phyloP scores from a whole-genome alignment of 352 stramenopile genomes.

The Phytophthora syringae region DNA sequence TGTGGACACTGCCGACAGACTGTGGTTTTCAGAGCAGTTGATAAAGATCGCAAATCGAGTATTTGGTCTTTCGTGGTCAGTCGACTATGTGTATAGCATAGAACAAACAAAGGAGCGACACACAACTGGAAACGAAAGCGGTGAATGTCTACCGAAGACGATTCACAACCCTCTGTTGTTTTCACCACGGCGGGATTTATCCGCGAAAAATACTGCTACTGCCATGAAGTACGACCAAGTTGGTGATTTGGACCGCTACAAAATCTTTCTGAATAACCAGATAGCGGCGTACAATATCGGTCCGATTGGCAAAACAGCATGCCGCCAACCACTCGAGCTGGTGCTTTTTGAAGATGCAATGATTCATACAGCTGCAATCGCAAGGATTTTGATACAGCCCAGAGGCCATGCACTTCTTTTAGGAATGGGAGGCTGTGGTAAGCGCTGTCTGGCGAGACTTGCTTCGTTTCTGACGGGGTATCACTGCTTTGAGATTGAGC shows the following conservation, averaged over 20 bases:
- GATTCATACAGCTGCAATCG: slow-evolving; percentile 85
- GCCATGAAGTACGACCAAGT: slow-evolving; percentile 69
- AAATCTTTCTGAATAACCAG: slow-evolving; percentile 56
- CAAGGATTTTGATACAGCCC: slow-evolving; percentile 83
- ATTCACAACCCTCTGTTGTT: slow-evolving; percentile 28
- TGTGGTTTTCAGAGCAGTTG: slow-evolving; percentile 88
- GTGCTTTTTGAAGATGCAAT: slow-evolving; percentile 89
- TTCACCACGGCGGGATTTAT: slow-evolving; percentile 15
- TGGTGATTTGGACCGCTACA: slow-evolving; percentile 62
- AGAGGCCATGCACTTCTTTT: slow-evolving; percentile 89
- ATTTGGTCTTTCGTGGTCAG: slow-evolving; percentile 73
- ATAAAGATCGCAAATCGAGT: slow-evolving; percentile 62
- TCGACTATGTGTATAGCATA: slow-evolving; percentile 45
- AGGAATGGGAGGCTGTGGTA: slow-evolving; percentile 87
- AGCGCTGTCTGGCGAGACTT: slow-evolving; percentile 82
- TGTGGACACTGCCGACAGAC: slow-evolving; percentile 79
- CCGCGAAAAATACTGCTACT: neutral
- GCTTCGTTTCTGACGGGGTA: slow-evolving; percentile 81
- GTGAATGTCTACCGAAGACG: slow-evolving; percentile 10
- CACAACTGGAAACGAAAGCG: neutral
- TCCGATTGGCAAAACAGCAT: neutral
- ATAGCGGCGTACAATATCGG: slow-evolving; percentile 56
- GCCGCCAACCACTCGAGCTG: slow-evolving; percentile 45
- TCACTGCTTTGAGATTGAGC: slow-evolving; percentile 80
- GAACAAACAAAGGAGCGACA: slow-evolving; percentile 2